phyloP scores from a whole-genome alignment of 1,284 basidiomycete genomes.

The Sanguinoderma infundibulare region DNA sequence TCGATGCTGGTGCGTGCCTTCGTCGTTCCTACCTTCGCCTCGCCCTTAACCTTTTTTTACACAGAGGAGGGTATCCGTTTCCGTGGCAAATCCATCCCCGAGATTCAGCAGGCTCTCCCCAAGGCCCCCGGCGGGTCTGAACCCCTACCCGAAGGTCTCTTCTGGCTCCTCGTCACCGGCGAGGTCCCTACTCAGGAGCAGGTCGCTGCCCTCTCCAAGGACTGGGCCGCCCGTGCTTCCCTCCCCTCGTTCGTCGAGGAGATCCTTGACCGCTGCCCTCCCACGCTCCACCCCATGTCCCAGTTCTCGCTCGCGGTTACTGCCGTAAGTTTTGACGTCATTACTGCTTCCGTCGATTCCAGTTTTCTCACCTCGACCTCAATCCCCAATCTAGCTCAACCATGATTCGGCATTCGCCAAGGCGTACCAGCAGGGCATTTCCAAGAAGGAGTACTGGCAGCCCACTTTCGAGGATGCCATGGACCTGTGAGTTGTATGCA shows the following conservation, averaged over 20 bases:
- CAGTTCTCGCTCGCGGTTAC: constrained; percentile 95
- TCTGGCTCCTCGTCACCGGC: constrained; percentile 95
- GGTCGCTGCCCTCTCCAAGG: constrained; percentile 82
- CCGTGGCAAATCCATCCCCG: constrained; percentile 91
- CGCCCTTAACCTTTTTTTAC: constrained; percentile 5
- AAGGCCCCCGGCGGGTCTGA: constrained; percentile 89
- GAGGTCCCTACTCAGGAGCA: constrained; percentile 92
- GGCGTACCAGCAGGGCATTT: constrained; percentile 91
- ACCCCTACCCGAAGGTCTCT: constrained; percentile 92
- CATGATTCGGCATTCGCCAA: constrained; percentile 98
- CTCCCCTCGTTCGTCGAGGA: constrained; percentile 94
- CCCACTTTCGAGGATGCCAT: constrained; percentile 96
- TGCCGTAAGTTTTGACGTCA: constrained; percentile 62
- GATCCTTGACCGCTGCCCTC: constrained; percentile 90
- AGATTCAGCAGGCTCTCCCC: constrained; percentile 85
- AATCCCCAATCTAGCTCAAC: constrained; percentile 67
- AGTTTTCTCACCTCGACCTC: constrained; percentile 15
- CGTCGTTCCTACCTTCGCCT: not conserved
- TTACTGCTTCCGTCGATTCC: not conserved
- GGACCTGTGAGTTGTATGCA: constrained; percentile 71
- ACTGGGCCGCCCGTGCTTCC: constrained; percentile 90
- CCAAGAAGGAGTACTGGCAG: constrained; percentile 98
- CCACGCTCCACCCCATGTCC: constrained; percentile 95
- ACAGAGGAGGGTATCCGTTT: constrained; percentile 95
- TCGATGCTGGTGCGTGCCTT: constrained; percentile 73